Evolutionary conservation across 108 stramenopile genomes (phyloP), one percentile per base, ranked within the genome.

Genomic region (Heterococcus sp.): DNA sequence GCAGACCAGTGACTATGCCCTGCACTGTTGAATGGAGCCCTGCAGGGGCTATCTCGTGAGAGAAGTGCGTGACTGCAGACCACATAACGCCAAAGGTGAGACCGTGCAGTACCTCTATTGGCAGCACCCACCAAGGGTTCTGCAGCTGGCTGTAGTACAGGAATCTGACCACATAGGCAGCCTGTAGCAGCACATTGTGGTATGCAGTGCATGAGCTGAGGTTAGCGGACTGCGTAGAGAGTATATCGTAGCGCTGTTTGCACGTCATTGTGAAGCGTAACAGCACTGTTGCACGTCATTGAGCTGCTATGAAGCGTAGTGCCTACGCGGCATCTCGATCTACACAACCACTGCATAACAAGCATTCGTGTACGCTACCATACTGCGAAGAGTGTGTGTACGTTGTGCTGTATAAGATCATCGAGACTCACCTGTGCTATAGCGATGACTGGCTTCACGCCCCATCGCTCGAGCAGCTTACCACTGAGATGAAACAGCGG

Each of bases 51-150:
- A 96, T 94, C 29, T 80, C 84, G 85, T 93, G 92, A 2, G 94
- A 94, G 74, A 94, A 96, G 46, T 93, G 91, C 27, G 93, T 95
- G 2, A 91, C 90, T 2, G 94, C 93, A 8, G 90, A 87, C 96
- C 96, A 96, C 75, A 96, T 93, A 27, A 92, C 84, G n/a, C 94
- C 96, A 91, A 96, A 96, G 3, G 96, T 95, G 1, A 94, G 76
- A 0, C 96, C 95, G 67, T 94, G 89, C 36, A 94, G 74, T 29
- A 93, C 92, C 83, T 96, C 95, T 4, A 93, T 94, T 1, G 94
- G 94, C 66, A 96, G 75, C 1, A 92, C 95, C 32, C 87, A 58
- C 84, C 84, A 92, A 1, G 95, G 92, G 71, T 90, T 86, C 35
- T 58, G 68, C 89, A 95, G 93, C 38, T 65, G 14, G 66, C 67